Evolutionary conservation across 495 filamentous ascomycete species (phyloP).

Genomic region (Penicillium ucsense): DNA sequence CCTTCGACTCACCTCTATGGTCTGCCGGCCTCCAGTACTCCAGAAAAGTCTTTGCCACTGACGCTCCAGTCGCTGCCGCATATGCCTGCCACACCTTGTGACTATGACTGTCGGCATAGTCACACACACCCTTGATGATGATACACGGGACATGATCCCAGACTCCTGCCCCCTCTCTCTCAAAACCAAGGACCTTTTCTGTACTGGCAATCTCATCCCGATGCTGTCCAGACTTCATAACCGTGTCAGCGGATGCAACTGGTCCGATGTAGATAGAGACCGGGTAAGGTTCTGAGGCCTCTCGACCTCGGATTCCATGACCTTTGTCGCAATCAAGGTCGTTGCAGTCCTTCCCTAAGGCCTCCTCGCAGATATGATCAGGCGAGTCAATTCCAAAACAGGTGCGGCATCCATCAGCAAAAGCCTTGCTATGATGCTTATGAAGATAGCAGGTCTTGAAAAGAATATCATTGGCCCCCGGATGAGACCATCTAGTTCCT

Average conservation of each 20-base stretch:
- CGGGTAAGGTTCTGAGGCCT: neutral
- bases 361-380: neutral
- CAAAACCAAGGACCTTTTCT: slow-evolving; percentile 25
- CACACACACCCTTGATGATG: too few relatives aligned
- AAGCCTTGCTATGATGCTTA: neutral
- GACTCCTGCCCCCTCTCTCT: slow-evolving; percentile 32
- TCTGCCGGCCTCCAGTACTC: too few relatives aligned
- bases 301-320: neutral
- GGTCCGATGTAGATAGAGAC: slow-evolving; percentile 11
- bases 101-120: too few relatives aligned
- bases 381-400: neutral
- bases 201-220: slow-evolving; percentile 14
- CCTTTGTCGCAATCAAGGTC: neutral
- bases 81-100: too few relatives aligned
- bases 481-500: neutral
- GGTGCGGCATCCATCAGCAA: neutral
- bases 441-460: neutral
- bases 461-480: neutral
- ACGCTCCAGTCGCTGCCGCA: too few relatives aligned
- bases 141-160: slow-evolving; percentile 19
- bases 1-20: too few relatives aligned
- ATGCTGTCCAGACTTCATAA: slow-evolving; percentile 20
- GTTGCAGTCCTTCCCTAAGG: neutral
- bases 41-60: too few relatives aligned
- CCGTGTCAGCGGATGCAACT: slow-evolving; percentile 20